Evolutionary conservation across 805 yeast genomes (phyloP), one percentile per base, ranked within the genome.

Genomic region (Wickerhamomyces tratensis): DNA sequence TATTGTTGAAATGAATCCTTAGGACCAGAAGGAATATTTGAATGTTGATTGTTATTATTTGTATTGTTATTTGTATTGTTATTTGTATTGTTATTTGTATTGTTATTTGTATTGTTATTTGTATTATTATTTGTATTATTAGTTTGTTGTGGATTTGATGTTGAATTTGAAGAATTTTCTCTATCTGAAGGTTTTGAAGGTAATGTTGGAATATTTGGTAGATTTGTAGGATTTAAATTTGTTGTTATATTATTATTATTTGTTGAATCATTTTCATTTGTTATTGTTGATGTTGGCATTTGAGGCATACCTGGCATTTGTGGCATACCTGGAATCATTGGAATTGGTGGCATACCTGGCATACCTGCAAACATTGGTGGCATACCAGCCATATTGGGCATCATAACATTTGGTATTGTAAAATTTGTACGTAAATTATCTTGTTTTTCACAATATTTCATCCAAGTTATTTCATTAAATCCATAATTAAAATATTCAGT

Each of bases 401-500:
- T 78, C 72, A 86, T 75, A 20, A 86, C 67, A 54, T 84, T 87
- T 43, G 82, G 85, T 4, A 95, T 93, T 46, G 86, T 84, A 64
- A 79, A 89, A 46, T 84, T 89, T 6, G 81, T 80, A 43, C 93
- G 73, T 39, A 82, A 55, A 50, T 78, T 80, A 59, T 89, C 96
- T 57, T 89, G 96, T 59, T 86, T 87, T 36, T 80, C 71, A 51
- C 96, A 80, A 63, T 93, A 93, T 25, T 89, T 87, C 42, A 84
- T 79, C 99, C 99, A 93, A 13, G 97, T 84, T 50, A 85, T 75
- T 65, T 93, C 99, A 59, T 93, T 95, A 58, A 93, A 93, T 2
- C 98, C 98, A 56, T 79, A 93, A 64, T 93, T 93, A 71, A 93
- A 93, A 62, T 88, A 94, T 61, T 93, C 98, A 7, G 95, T 76